Conservation (phyloP, 768 basidiomycete species). For the Zangia roseola region DNA sequence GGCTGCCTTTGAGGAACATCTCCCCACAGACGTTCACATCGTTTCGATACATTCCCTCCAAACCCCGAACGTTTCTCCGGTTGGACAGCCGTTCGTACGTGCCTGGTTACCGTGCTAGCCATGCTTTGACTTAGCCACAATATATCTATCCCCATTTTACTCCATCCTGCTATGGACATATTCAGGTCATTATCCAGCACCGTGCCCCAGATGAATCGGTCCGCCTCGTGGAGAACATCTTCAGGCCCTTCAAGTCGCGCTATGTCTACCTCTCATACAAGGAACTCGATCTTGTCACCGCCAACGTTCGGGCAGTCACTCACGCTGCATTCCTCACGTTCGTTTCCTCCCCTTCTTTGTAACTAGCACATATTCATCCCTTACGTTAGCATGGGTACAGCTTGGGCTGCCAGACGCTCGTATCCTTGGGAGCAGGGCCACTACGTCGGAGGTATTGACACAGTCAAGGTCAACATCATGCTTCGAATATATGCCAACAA, state of each 20-base stretch:
- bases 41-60: conserved; percentile 94
- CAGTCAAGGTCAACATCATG: conserved; percentile 93
- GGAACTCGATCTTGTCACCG: conserved; percentile 94
- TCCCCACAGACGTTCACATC: conserved; percentile 85
- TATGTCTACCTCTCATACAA: conserved; percentile 94
- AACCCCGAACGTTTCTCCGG: conserved; percentile 83
- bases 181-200: conserved; percentile 89
- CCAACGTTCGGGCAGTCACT: conserved; percentile 97
- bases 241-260: conserved; percentile 76
- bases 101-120: conserved; percentile 2
- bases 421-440: conserved; percentile 97
- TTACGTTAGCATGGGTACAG: conserved; percentile 89
- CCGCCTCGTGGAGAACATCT: conserved; percentile 74
- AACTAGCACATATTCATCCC: conserved; percentile 3
- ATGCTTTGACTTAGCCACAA: background rate
- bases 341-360: conserved; percentile 6
- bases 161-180: no score
- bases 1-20: conserved; percentile 82
- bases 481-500: conserved; percentile 95
- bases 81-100: conserved; percentile 88
- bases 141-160: background rate
- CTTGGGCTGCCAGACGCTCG: conserved; percentile 72
- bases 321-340: conserved; percentile 97
- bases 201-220: conserved; percentile 76
- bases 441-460: conserved; percentile 97